These are phyloP conservation scores for Pelagophyceae sp. DNA, from an alignment of 352 stramenopile genomes.

Conservation along the genomic window DNA sequence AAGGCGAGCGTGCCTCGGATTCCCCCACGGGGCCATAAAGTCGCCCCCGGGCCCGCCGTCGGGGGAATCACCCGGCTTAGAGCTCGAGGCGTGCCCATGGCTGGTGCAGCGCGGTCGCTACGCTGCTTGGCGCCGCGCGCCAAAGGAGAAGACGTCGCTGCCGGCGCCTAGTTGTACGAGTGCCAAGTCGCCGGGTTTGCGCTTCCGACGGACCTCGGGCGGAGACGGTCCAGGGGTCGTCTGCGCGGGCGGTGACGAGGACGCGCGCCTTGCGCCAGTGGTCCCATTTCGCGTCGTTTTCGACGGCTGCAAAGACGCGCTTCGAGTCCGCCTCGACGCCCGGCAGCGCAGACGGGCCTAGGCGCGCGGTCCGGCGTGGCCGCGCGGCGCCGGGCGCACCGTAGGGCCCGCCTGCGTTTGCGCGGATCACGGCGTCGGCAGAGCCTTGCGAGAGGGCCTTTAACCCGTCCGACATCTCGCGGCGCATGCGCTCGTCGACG, in stretches of 20 bases:
- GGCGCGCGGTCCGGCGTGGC: not conserved
- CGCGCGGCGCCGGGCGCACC: too few species aligned
- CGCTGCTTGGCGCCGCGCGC: too few species aligned
- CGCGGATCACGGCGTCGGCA: constrained; percentile 41
- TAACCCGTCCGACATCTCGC: constrained; percentile 46
- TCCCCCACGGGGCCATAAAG: too few species aligned
- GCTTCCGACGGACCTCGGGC: not conserved
- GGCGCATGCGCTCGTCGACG: constrained; percentile 52
- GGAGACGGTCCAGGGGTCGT: not conserved
- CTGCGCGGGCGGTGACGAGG: not conserved
- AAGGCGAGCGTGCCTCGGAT: too few species aligned
- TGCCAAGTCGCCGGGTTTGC: too few species aligned
- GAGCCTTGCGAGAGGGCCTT: constrained; percentile 31
- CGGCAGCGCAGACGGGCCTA: not conserved
- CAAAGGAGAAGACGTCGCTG: too few species aligned
- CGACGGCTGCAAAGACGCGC: not conserved
- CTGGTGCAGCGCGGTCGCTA: too few species aligned
- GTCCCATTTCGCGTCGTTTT: not conserved
- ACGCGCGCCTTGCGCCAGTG: not conserved
- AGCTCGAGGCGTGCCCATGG: too few species aligned
- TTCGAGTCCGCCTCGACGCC: not conserved
- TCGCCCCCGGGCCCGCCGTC: too few species aligned
- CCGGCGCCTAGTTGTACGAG: too few species aligned
- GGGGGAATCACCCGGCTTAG: too few species aligned
- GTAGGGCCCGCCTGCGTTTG: constrained; percentile 56